Base-by-base conservation (phyloP, 140 eudicot species). In the Senecio squalidus region DNA sequence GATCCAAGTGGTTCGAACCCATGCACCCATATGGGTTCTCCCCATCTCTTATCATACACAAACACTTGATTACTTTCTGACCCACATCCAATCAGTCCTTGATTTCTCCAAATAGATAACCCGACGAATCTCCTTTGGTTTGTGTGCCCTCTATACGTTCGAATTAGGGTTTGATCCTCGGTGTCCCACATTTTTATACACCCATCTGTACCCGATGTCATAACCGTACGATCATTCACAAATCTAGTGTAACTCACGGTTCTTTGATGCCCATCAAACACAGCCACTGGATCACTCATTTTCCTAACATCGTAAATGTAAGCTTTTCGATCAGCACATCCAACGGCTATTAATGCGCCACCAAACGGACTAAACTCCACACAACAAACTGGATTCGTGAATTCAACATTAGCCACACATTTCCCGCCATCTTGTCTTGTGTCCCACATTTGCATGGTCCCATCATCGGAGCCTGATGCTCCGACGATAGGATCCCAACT, bases 371-470 rank as follows among this genome's bases (percentile, higher is more conserved):
- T 75, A 28, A 86, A 86, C 72, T 82, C 93, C 58, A 86, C 93
- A 49, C 81, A 80, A 44, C 95, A 86, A 11, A 86, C 80, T 0
- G 95, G 85, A n/a, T 74, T 83, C 15, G 69, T 43, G 0, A 70
- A 40, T 5, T 6, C 30, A 20, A 83, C 83, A 13, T 53, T n/a
- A n/a, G 74, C 85, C 78, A 86, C 60, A 45, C 62, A 71, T 8
- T 26, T 41, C 28, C 81, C 95, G 0, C 71, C 73, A 2, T 82
- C 84, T 46, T 80, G 71, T 0, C 95, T 77, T 1, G 95, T 83
- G 74, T 86, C 95, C 95, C 95, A 86, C 29, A 86, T 73, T 41
- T 86, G 95, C 80, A 86, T 70, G 75, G 86, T 72, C 2, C 95
- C 95, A 38, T 86, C 95, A 8, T 86, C 95, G 23, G 95, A 83